Base-by-base conservation (phyloP, 2,329 filamentous ascomycete species). In the Diaporthe sp. region DNA sequence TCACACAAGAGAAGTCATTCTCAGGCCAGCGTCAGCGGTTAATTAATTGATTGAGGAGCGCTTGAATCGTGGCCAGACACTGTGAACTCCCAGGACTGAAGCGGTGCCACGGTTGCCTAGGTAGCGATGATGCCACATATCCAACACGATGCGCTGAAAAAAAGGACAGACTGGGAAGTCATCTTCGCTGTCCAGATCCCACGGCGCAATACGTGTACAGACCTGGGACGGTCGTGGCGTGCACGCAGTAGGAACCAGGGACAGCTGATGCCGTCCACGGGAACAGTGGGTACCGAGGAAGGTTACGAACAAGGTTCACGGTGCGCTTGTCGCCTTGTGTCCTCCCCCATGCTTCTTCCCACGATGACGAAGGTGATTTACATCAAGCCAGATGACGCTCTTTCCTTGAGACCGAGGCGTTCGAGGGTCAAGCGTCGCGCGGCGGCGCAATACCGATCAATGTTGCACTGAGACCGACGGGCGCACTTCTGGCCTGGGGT, bases 391-490 rank as follows among this genome's bases (percentile, higher is more conserved):
- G 60, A 73, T 63, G 60, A 63, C 60, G 60, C 60, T 20, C 39
- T 47, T 39, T 34, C 9, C 61, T 51, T 20, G 42, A 67, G 25
- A 49, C 61, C 61, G 44, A 49, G 61, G 42, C 61, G 25, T 49
- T 49, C 42, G 42, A 49, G 28, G 42, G 28, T 51, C 44, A 28
- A 37, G 61, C 60, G 60, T 42, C 22, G 58, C 31, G 34, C 57
- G 20, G n/a, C 58, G 25, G 37, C 42, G 68, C 28, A 49, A 31
- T 60, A 71, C 68, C 53, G 70, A 63, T 72, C 70, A 61, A 39
- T 72, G 70, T 63, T 72, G 70, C 70, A 72, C 70, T 58, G 34
- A 61, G 49, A 25, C 68, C n/a, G 42, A 37, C 61, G 31, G 44
- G 61, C 39, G 44, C 28, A 20, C 17, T 37, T 25, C 31, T 37